These are phyloP conservation scores for Vaccinium vitisidaea DNA, from an alignment of 148 eudicot genomes.

Conservation along the genomic window DNA sequence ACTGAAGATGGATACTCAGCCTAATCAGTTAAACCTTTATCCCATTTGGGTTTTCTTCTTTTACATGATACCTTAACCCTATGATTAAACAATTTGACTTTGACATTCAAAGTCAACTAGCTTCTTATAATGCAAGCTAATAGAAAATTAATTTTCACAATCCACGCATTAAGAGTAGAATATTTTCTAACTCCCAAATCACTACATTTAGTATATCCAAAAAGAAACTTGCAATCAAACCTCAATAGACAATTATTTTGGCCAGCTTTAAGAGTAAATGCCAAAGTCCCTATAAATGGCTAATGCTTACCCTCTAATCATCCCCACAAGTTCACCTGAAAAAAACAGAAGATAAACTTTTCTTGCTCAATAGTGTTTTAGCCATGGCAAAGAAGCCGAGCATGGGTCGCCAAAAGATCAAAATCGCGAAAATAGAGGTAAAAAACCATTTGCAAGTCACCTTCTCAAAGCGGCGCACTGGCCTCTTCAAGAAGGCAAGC, in stretches of 20 bases:
- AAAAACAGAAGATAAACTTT: not conserved
- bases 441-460: slow-evolving; percentile 56
- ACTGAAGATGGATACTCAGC: not conserved
- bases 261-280: slow-evolving; percentile 5
- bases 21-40: not conserved
- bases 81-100: slow-evolving; percentile 6
- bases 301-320: not conserved
- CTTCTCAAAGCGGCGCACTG: slow-evolving; percentile 59
- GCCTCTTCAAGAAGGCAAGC: slow-evolving; percentile 58
- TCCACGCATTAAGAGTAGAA: slow-evolving; percentile 32
- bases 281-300: slow-evolving; percentile 25
- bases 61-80: not conserved
- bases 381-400: slow-evolving; percentile 52
- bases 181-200: slow-evolving; percentile 49
- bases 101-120: slow-evolving; percentile 9
- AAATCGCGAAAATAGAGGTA: slow-evolving; percentile 55
- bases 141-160: slow-evolving; percentile 31
- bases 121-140: slow-evolving; percentile 9
- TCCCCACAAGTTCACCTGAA: not conserved
- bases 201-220: slow-evolving; percentile 22
- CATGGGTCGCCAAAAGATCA: slow-evolving; percentile 60
- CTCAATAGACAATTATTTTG: slow-evolving; percentile 13
- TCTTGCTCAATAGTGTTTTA: not conserved
- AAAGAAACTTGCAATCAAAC: not conserved
- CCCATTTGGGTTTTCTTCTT: not conserved